Evolutionary conservation across 768 basidiomycete species (phyloP).

Genomic region (Trametes punicea): DNA sequence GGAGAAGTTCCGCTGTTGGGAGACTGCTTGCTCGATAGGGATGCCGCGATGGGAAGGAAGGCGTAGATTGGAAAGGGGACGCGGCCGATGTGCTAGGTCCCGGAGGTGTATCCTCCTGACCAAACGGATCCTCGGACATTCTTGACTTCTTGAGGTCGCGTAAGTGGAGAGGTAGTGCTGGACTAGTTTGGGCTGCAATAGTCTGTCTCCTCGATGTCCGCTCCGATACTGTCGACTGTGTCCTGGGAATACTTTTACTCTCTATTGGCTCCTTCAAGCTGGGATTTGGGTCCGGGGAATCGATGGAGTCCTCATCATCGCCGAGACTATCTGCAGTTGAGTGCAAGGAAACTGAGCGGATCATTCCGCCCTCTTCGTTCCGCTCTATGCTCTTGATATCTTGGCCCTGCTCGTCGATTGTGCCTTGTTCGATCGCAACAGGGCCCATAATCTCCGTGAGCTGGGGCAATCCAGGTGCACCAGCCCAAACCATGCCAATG

Average conservation of each 20-base stretch:
- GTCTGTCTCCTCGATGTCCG: constrained; percentile 38
- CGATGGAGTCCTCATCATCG: constrained; percentile 42
- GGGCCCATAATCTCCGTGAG: constrained; percentile 74
- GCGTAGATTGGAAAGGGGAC: constrained; percentile 67
- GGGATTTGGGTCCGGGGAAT: constrained; percentile 35
- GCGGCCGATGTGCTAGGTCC: constrained; percentile 33
- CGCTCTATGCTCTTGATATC: constrained; percentile 48
- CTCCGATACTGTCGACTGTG: not conserved
- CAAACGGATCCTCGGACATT: constrained; percentile 72
- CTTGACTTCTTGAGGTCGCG: constrained; percentile 49
- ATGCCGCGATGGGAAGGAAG: constrained; percentile 54
- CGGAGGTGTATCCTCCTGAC: constrained; percentile 49
- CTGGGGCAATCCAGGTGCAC: constrained; percentile 69
- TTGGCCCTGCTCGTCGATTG: constrained; percentile 59
- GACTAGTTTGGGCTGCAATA: constrained; percentile 70
- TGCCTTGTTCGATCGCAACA: constrained; percentile 88
- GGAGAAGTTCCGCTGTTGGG: constrained; percentile 50
- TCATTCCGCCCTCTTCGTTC: constrained; percentile 39
- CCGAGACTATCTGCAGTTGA: constrained; percentile 27
- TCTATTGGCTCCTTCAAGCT: constrained; percentile 4
- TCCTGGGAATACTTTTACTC: not conserved
- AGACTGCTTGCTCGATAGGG: constrained; percentile 43
- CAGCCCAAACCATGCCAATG: constrained; percentile 77
- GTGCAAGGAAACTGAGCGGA: constrained; percentile 26
- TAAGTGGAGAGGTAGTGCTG: constrained; percentile 64